Conservation (phyloP, 2,329 filamentous ascomycete species). For the Fusarium beomiforme region DNA sequence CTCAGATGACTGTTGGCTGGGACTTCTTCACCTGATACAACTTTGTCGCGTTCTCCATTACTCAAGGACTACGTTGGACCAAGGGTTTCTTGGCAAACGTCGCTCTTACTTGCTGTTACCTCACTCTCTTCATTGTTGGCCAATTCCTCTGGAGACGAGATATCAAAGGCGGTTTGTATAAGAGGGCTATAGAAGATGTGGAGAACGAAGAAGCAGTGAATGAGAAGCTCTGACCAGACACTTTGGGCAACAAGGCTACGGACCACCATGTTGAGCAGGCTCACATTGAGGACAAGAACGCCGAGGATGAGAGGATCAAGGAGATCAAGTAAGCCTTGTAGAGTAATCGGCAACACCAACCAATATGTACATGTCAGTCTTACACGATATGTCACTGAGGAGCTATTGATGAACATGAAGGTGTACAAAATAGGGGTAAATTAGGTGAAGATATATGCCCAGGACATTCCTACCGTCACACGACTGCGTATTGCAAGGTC, state of each 20-base stretch:
- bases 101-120: conserved; percentile 41
- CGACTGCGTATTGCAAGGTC: accelerated
- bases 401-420: background rate
- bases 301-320: background rate
- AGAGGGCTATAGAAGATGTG: conserved; percentile 33
- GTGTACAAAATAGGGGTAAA: background rate
- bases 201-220: conserved; percentile 38
- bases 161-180: conserved; percentile 37
- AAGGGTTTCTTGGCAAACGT: conserved; percentile 39
- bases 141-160: conserved; percentile 47
- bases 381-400: too few relatives aligned
- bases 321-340: background rate
- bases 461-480: background rate
- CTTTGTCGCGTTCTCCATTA: conserved; percentile 38
- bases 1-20: conserved; percentile 45
- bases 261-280: background rate
- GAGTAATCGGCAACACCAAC: background rate
- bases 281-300: background rate
- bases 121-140: conserved; percentile 45
- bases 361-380: too few relatives aligned
- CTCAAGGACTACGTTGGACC: conserved; percentile 30
- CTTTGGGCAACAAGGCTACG: background rate
- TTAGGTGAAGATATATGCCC: background rate
- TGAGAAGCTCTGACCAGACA: conserved; percentile 19
- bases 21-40: conserved; percentile 40